Conservation (phyloP, 768 basidiomycete genomes). For the Gautieria morchelliformis region DNA sequence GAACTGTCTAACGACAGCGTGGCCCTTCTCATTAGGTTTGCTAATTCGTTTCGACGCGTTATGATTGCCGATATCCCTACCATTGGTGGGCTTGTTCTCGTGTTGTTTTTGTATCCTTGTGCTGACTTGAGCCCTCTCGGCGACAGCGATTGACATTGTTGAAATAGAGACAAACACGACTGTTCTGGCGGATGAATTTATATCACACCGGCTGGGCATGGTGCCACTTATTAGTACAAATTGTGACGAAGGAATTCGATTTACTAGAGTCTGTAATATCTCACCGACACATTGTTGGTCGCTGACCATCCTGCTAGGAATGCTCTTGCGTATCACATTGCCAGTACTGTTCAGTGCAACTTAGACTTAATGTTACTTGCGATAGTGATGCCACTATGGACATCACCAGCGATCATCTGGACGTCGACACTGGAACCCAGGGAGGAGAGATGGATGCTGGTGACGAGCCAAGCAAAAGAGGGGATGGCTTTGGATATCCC, state of each 20-base stretch:
- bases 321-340: conserved; percentile 84
- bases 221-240: conserved; percentile 81
- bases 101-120: neutral
- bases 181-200: conserved; percentile 93
- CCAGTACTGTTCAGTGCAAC: conserved; percentile 73
- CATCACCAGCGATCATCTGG: conserved; percentile 79
- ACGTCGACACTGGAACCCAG: conserved; percentile 29
- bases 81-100: conserved; percentile 52
- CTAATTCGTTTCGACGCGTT: conserved; percentile 87
- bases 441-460: conserved; percentile 36
- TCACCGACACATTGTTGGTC: neutral
- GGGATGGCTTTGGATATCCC: conserved; percentile 67
- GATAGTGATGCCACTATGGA: conserved; percentile 66
- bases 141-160: conserved; percentile 90
- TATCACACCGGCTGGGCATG: conserved; percentile 93
- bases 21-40: conserved; percentile 45
- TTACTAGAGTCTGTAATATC: conserved; percentile 47
- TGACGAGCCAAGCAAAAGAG: conserved; percentile 68
- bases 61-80: conserved; percentile 97
- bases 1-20: conserved; percentile 5
- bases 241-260: conserved; percentile 81
- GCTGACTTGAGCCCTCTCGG: neutral
- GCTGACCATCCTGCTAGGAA: conserved; percentile 44
- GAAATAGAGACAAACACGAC: conserved; percentile 86
- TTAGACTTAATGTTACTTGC: conserved; percentile 72